Base-by-base conservation (phyloP, 2,329 filamentous ascomycete genomes). In the Sporothrix globosa region DNA sequence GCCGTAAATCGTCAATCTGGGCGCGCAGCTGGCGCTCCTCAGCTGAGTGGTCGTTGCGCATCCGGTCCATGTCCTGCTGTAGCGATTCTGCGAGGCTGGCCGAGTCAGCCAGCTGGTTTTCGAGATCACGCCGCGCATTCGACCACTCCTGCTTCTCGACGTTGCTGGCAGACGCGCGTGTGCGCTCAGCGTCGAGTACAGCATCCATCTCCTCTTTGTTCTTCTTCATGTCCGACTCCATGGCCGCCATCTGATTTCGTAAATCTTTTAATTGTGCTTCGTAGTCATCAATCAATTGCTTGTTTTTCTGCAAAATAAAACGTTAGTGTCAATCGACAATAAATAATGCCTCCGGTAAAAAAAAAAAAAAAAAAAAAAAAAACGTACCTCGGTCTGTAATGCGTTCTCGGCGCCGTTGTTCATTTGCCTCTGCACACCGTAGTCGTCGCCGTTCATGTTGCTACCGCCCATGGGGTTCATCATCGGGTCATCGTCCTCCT, bases 51-150 rank as follows among this genome's bases (percentile, higher is more conserved):
- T 92, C 89, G 63, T 85, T 84, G 71, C 90, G 88, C 72, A 95
- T 81, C 67, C 87, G 87, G 65, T 96, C 91, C 41, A 98, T 83
- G 77, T 97, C 93, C 60, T 89, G 85, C 77, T 92, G 90, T 69
- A 98, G 82, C 2, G 90, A 90, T n/a, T 88, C 88, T 75, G 94
- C 96, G n/a, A 95, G 81, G 70, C 84, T 88, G 77, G 94, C 88
- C 2, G 91, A 91, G 74, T 94, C 87, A 5, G 87, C 84, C 39
- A 97, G 83, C 79, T 91, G 92, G 73, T 83, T 86, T 79, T 97
- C 92, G 46, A 97, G 83, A 46, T 87, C 85, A 53, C 83, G 80
- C 61, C 89, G 89, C 44, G 92, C 77, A 68, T 91, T 86, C 21
- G 87, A 84, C 86, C 88, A 93, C 77, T 93, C 89, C 73, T 91